phyloP scores from a whole-genome alignment of 73 alveolate species.

The Tetrahymena elliotti region DNA sequence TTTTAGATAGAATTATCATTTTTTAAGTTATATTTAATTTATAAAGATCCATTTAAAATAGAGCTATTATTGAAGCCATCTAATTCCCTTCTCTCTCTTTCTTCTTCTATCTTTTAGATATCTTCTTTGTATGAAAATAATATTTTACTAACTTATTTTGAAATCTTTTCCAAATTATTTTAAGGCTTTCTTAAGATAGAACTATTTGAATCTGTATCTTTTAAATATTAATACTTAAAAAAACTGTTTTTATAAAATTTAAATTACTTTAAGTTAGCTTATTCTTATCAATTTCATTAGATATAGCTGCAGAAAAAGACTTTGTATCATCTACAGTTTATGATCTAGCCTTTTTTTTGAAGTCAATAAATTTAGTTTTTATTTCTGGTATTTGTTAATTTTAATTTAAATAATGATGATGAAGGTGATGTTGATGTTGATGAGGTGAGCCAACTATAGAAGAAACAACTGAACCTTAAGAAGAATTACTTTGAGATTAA shows the following conservation, averaged over 20 bases:
- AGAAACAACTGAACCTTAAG: not conserved
- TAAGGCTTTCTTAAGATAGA: not conserved
- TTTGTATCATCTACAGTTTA: not conserved
- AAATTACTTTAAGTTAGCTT: not conserved
- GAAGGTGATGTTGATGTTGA: not conserved
- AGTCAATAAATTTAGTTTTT: not conserved
- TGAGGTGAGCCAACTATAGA: not conserved
- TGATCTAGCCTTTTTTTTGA: not conserved
- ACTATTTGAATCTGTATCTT: not conserved
- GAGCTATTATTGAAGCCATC: not conserved
- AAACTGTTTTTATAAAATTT: not conserved
- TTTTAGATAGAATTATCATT: not conserved
- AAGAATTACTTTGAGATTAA: not conserved
- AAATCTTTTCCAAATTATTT: not conserved
- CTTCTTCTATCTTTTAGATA: not conserved
- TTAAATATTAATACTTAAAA: not conserved
- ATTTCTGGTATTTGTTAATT: not conserved
- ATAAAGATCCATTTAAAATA: not conserved
- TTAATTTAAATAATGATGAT: no score
- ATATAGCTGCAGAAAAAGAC: not conserved
- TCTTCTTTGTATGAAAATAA: not conserved
- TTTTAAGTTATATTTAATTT: not conserved
- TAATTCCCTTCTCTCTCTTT: not conserved
- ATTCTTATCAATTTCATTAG: not conserved
- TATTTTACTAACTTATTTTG: not conserved